Conservation (phyloP, 2,329 filamentous ascomycete species). For the Ophiostoma sp. region DNA sequence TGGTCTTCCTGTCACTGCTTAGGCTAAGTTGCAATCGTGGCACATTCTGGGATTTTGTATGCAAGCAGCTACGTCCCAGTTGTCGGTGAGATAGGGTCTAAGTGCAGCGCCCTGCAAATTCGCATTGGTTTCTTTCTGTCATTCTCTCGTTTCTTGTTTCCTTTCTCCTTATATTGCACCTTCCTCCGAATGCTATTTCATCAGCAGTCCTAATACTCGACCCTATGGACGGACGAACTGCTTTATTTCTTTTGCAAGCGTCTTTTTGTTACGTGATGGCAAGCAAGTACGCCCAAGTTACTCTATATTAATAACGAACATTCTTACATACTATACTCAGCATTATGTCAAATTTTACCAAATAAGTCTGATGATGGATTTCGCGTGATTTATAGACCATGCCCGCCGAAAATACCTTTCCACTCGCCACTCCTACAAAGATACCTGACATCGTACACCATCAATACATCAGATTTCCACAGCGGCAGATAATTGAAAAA, state of each 20-base stretch:
- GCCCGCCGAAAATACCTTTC: not conserved
- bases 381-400: not conserved
- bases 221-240: not conserved
- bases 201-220: not conserved
- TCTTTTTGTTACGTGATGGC: not conserved
- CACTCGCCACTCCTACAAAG: too few species aligned
- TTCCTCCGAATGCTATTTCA: not conserved
- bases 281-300: slow-evolving; percentile 10
- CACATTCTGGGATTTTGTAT: not conserved
- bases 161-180: not conserved
- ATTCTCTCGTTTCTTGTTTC: not conserved
- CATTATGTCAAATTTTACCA: not conserved
- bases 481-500: not conserved
- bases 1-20: slow-evolving; percentile 24
- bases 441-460: too few species aligned
- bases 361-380: not conserved
- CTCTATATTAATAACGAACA: slow-evolving; percentile 8
- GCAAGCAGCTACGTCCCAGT: not conserved
- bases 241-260: not conserved
- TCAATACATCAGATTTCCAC: not conserved
- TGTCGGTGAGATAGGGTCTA: not conserved
- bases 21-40: not conserved
- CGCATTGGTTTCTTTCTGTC: not conserved
- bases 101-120: not conserved
- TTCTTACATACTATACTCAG: not conserved